Conservation (phyloP, 805 yeast genomes). For the Suhomyces canberraensis region DNA sequence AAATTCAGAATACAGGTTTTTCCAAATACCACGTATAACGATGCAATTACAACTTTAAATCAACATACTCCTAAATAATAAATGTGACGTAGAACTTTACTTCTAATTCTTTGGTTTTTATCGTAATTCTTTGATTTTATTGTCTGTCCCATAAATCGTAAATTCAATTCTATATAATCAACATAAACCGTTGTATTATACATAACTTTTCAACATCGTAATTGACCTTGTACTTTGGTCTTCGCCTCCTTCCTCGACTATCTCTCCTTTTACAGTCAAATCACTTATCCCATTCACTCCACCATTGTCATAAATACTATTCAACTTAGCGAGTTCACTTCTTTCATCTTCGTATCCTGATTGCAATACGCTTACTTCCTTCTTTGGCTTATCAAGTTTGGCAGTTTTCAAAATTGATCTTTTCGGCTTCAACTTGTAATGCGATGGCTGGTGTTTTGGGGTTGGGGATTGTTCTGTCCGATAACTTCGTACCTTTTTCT, state of each 20-base stretch:
- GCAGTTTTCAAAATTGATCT: conserved; percentile 35
- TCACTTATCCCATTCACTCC: no score
- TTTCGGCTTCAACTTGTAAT: conserved; percentile 39
- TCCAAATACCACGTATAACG: no score
- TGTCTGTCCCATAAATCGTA: no score
- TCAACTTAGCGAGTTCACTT: conserved; percentile 11
- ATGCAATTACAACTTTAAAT: no score
- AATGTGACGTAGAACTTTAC: no score
- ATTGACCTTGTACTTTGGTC: conserved; percentile 4
- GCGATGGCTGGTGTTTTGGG: conserved; percentile 42
- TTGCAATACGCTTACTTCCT: neutral
- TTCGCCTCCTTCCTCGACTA: conserved; percentile 2
- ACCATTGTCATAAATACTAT: conserved; percentile 14
- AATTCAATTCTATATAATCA: no score
- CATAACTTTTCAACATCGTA: conserved; percentile 5
- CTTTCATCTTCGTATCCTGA: conserved; percentile 7
- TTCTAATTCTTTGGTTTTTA: no score
- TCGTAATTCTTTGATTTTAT: no score
- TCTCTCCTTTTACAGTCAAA: neutral
- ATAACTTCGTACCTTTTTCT: neutral
- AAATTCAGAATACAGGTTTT: no score
- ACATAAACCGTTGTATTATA: no score
- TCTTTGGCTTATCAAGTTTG: neutral
- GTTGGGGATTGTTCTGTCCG: conserved; percentile 27
- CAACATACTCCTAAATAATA: no score